A percentile compares a stretch with the other conserved stretches of the same genome.
These are phyloP conservation scores for Tothia fuscella DNA, from an alignment of 2,329 filamentous ascomycete species.

Conservation along the genomic window DNA sequence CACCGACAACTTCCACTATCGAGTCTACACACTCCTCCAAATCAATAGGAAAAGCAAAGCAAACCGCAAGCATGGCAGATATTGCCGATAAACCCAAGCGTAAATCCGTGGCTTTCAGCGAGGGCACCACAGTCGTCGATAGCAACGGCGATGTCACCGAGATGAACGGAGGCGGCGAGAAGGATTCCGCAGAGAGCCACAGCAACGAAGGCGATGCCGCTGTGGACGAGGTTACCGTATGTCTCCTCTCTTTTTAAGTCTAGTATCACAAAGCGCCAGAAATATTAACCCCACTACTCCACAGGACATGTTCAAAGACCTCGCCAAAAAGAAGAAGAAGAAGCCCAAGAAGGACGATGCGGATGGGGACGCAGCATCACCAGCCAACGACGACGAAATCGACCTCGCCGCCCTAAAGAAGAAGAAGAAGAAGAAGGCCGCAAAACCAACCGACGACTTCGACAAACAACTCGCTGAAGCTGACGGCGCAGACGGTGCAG, in stretches of 20 bases:
- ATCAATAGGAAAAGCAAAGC: slow-evolving; percentile 11
- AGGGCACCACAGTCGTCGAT: slow-evolving; percentile 78
- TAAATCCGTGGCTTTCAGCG: slow-evolving; percentile 90
- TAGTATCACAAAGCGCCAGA: neutral
- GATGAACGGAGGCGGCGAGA: slow-evolving; percentile 60
- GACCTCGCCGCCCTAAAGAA: slow-evolving; percentile 59
- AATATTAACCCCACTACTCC: no score
- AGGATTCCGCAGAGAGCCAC: slow-evolving; percentile 73
- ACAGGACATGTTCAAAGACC: slow-evolving; percentile 44
- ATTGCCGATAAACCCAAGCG: slow-evolving; percentile 31
- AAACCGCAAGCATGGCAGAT: slow-evolving; percentile 41
- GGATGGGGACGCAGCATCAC: slow-evolving; percentile 33
- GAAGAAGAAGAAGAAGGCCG: slow-evolving; percentile 76
- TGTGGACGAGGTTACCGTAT: slow-evolving; percentile 48
- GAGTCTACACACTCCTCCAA: slow-evolving; percentile 4
- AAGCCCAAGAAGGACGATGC: slow-evolving; percentile 41
- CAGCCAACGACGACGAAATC: slow-evolving; percentile 44
- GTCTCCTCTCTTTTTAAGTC: neutral
- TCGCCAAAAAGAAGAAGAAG: slow-evolving; percentile 68
- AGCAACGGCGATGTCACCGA: slow-evolving; percentile 76
- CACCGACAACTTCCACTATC: no score
- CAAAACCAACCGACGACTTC: slow-evolving; percentile 53
- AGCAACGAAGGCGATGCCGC: slow-evolving; percentile 40
- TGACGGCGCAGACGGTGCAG: slow-evolving; percentile 38
- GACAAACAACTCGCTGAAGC: slow-evolving; percentile 54